Evolutionary conservation across 129 eudicot genomes (phyloP).

Genomic region (Flaveria robusta): DNA sequence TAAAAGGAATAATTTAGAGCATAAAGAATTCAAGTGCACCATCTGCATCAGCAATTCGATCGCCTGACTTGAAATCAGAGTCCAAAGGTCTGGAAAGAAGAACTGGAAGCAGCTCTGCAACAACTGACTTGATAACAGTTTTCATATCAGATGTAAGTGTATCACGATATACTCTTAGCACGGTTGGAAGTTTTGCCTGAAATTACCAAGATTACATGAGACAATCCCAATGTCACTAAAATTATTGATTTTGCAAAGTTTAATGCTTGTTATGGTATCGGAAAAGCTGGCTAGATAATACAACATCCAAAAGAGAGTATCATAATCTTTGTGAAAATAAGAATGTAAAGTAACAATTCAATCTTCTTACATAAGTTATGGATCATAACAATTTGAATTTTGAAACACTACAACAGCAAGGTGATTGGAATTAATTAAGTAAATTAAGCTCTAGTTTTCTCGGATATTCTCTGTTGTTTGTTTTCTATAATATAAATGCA

Average conservation of each 20-base stretch:
- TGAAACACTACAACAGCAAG: neutral
- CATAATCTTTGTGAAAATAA: constrained; percentile 6
- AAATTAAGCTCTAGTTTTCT: constrained; percentile 7
- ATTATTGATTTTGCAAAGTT: neutral
- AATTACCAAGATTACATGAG: constrained; percentile 24
- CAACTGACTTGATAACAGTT: constrained; percentile 73
- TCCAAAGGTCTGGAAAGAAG: constrained; percentile 57
- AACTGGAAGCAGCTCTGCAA: constrained; percentile 75
- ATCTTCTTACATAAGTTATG: constrained; percentile 14
- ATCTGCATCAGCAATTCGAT: constrained; percentile 70
- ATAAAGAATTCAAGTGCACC: constrained; percentile 44
- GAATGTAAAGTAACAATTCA: neutral
- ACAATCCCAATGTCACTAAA: constrained; percentile 16
- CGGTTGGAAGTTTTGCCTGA: constrained; percentile 90
- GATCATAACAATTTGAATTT: constrained; percentile 4
- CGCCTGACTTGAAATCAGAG: constrained; percentile 60
- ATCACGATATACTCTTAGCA: constrained; percentile 87
- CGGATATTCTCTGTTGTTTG: neutral
- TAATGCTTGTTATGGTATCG: constrained; percentile 6
- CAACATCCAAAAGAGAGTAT: constrained; percentile 4
- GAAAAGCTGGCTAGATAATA: constrained; percentile 9
- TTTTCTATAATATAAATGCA: neutral
- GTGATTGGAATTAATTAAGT: neutral
- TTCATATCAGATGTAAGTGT: constrained; percentile 90
- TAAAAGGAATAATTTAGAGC: neutral